Evolutionary conservation across 2,329 filamentous ascomycete species (phyloP), one percentile per base, ranked within the genome.

Genomic region (Talaromyces sp.): DNA sequence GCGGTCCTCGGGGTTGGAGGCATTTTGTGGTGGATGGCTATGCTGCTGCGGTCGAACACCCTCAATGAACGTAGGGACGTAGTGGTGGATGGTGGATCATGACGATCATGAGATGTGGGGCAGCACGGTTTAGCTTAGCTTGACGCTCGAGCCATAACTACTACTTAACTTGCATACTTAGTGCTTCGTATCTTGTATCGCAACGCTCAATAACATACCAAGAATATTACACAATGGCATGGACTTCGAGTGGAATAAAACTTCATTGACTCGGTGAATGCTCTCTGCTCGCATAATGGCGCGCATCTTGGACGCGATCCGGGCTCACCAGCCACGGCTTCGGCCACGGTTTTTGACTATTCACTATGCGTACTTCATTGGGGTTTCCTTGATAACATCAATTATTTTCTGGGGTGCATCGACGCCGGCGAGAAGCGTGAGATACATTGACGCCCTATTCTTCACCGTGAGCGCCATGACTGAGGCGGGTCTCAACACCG

Each of bases 291-390:
- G 15, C 9, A 33, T 7, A 50, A 50, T 50, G 47, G 22, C 25
- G 22, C 47, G 25, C 22, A 31, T 50, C 27, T 15, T 27, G 47
- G 22, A 50, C 22, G 47, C 15, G 47, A 50, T 50, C 27, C 47
- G 7, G 22, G 22, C 22, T 22, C 15, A 22, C 47, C 47, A 27
- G 47, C 47, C 47, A 10, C 47, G 47, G 25, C 47, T 50, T 27
- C 47, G 22, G 47, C 47, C 47, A 50, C 47, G 13, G 13, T 81
- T 81, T 68, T 78, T 81, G 54, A 79, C 78, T 3, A 63, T 84
- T 5, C 82, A 84, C 71, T 84, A 83, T 74, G 70, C 74, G 10
- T 83, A 83, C 71, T 84, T 84, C 69, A 71, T 82, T 47, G 65
- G 69, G 2, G 77, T 78, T 33, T 79, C 74, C 66, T 71, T 84